phyloP scores from a whole-genome alignment of 805 yeast genomes.

The Myxozyma mucilagina region DNA sequence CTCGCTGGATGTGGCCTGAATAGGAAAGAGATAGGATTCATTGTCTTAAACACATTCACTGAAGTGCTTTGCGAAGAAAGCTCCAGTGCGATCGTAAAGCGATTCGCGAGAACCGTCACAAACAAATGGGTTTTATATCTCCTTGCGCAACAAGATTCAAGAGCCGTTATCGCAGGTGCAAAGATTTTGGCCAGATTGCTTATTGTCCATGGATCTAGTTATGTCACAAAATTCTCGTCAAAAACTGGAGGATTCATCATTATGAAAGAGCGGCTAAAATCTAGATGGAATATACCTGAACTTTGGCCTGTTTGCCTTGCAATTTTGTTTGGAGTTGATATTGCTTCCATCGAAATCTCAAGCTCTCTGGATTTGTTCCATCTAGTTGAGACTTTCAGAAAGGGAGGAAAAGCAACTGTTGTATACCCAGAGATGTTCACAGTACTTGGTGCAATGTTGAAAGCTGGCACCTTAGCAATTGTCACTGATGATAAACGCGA shows the following conservation, averaged over 20 bases:
- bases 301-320: slow-evolving; percentile 39
- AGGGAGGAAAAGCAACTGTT: slow-evolving; percentile 29
- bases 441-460: slow-evolving; percentile 33
- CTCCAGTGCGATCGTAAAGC: slow-evolving; percentile 40
- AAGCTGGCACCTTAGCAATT: slow-evolving; percentile 29
- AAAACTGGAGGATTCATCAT: slow-evolving; percentile 49
- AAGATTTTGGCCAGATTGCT: slow-evolving; percentile 55
- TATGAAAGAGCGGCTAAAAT: slow-evolving; percentile 48
- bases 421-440: slow-evolving; percentile 33
- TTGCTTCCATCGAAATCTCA: slow-evolving; percentile 35
- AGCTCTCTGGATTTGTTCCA: slow-evolving; percentile 23
- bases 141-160: slow-evolving; percentile 45
- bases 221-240: slow-evolving; percentile 48
- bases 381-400: slow-evolving; percentile 26
- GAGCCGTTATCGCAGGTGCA: slow-evolving; percentile 42
- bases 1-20: slow-evolving; percentile 1
- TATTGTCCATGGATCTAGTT: slow-evolving; percentile 48
- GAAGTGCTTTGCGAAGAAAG: slow-evolving; percentile 47
- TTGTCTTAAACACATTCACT: slow-evolving; percentile 42
- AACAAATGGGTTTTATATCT: slow-evolving; percentile 65
- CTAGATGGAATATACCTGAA: slow-evolving; percentile 53
- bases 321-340: slow-evolving; percentile 45
- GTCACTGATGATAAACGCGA: slow-evolving; percentile 25
- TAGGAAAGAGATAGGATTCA: slow-evolving; percentile 36
- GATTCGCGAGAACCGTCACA: slow-evolving; percentile 56